phyloP scores from a whole-genome alignment of 805 yeast species.

The Ogataea pignaliae region DNA sequence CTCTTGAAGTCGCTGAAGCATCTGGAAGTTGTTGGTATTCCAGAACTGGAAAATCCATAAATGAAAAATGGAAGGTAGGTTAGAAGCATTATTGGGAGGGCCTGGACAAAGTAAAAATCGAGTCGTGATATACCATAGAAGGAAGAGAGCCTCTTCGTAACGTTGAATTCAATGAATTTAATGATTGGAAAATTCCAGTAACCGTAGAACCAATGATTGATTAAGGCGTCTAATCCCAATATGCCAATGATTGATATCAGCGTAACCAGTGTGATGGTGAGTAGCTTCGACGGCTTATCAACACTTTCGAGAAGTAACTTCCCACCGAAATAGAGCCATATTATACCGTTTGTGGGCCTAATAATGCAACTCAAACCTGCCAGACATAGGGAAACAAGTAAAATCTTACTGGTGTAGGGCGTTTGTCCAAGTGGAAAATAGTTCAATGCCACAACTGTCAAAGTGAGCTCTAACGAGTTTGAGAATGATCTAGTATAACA shows the following conservation, averaged over 20 bases:
- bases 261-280: conserved; percentile 5
- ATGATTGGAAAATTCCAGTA: conserved; percentile 54
- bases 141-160: conserved; percentile 63
- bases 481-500: conserved; percentile 79
- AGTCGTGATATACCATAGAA: conserved; percentile 85
- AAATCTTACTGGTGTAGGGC: neutral
- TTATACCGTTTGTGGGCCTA: conserved; percentile 77
- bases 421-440: conserved; percentile 47
- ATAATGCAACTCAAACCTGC: conserved; percentile 65
- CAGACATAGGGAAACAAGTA: conserved; percentile 4
- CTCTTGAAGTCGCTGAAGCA: conserved; percentile 20
- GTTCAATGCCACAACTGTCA: conserved; percentile 62
- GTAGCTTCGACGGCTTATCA: neutral
- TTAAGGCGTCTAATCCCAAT: conserved; percentile 32
- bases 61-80: conserved; percentile 61
- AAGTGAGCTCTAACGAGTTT: conserved; percentile 71
- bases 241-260: conserved; percentile 15
- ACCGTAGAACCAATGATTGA: conserved; percentile 63
- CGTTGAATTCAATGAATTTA: conserved; percentile 74
- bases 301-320: conserved; percentile 17
- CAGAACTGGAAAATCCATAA: conserved; percentile 31
- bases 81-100: conserved; percentile 70
- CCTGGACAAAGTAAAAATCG: conserved; percentile 82
- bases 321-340: conserved; percentile 68
- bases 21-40: neutral